Evolutionary conservation across 768 basidiomycete genomes (phyloP).

Genomic region (Dioszegia crocea): DNA sequence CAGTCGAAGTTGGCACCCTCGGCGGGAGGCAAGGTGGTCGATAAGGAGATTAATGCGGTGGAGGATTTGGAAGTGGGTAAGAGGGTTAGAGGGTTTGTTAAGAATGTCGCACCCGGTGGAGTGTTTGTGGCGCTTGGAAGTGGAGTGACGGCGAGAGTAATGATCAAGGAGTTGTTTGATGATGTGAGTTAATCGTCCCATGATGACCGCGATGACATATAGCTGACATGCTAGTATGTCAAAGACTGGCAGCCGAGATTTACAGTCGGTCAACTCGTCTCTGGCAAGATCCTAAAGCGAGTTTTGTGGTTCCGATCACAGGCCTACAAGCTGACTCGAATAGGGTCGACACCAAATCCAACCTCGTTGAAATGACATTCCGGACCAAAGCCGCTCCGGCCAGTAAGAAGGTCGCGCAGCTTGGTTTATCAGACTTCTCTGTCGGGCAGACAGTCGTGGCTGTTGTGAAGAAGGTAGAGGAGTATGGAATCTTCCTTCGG

Average conservation of each 20-base stretch:
- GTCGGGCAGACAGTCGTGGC: slow-evolving; percentile 79
- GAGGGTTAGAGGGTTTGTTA: slow-evolving; percentile 81
- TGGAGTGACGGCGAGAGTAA: slow-evolving; percentile 81
- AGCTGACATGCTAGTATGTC: slow-evolving; percentile 61
- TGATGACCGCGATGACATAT: background rate
- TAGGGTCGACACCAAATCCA: slow-evolving; percentile 67
- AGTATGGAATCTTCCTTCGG: slow-evolving; percentile 87
- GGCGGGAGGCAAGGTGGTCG: slow-evolving; percentile 55
- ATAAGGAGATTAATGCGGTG: slow-evolving; percentile 64
- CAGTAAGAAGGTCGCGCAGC: slow-evolving; percentile 35
- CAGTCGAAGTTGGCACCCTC: slow-evolving; percentile 62
- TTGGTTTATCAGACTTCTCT: slow-evolving; percentile 56
- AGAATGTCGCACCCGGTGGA: slow-evolving; percentile 71
- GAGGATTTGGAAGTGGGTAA: slow-evolving; percentile 67
- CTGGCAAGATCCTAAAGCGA: slow-evolving; percentile 78
- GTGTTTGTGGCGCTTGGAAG: slow-evolving; percentile 82
- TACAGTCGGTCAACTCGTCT: slow-evolving; percentile 72
- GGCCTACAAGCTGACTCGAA: background rate
- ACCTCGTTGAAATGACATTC: slow-evolving; percentile 87
- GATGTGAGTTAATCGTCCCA: slow-evolving; percentile 55
- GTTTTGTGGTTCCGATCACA: slow-evolving; percentile 12
- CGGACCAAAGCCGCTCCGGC: slow-evolving; percentile 50
- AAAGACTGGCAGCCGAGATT: slow-evolving; percentile 93
- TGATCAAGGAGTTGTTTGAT: slow-evolving; percentile 89
- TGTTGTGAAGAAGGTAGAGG: slow-evolving; percentile 72